phyloP scores from a whole-genome alignment of 306 rosid species.

The Arachis hypogaea region DNA sequence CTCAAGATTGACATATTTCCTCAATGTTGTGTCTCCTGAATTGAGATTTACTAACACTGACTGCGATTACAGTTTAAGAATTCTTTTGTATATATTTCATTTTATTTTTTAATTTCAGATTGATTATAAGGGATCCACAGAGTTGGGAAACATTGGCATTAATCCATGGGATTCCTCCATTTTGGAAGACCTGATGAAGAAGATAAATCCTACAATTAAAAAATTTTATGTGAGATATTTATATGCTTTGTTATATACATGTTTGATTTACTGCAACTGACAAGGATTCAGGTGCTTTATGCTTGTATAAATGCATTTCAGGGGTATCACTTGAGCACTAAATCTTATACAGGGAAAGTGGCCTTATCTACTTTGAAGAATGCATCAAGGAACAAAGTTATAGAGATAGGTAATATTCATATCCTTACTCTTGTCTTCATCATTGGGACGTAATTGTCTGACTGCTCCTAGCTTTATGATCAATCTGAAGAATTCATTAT shows the following conservation, averaged over 20 bases:
- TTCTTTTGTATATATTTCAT: too few species aligned
- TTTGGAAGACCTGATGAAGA: conserved; percentile 55
- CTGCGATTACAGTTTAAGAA: background rate
- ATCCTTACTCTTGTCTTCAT: conserved; percentile 24
- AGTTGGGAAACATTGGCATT: conserved; percentile 40
- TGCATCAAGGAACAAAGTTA: conserved; percentile 78
- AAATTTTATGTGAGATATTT: conserved; percentile 64
- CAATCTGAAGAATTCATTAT: conserved; percentile 22
- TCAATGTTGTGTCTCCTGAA: conserved; percentile 20
- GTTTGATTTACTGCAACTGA: conserved; percentile 13
- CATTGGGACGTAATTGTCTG: conserved; percentile 20
- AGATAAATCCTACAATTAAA: conserved; percentile 49
- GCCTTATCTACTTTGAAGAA: conserved; percentile 64
- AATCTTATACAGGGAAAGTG: conserved; percentile 76
- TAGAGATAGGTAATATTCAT: conserved; percentile 71
- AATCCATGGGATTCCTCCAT: conserved; percentile 88
- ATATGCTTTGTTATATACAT: conserved; percentile 16
- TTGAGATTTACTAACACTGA: conserved; percentile 34
- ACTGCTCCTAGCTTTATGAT: conserved; percentile 23
- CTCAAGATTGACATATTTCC: conserved; percentile 9
- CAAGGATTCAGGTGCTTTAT: conserved; percentile 29
- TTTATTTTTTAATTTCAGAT: conserved; percentile 50
- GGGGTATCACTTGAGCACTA: conserved; percentile 72
- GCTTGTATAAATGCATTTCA: conserved; percentile 42
- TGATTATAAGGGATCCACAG: conserved; percentile 40